These are phyloP conservation scores for Schwanniomyces vanrijiae DNA, from an alignment of 805 yeast genomes.

Conservation along the genomic window DNA sequence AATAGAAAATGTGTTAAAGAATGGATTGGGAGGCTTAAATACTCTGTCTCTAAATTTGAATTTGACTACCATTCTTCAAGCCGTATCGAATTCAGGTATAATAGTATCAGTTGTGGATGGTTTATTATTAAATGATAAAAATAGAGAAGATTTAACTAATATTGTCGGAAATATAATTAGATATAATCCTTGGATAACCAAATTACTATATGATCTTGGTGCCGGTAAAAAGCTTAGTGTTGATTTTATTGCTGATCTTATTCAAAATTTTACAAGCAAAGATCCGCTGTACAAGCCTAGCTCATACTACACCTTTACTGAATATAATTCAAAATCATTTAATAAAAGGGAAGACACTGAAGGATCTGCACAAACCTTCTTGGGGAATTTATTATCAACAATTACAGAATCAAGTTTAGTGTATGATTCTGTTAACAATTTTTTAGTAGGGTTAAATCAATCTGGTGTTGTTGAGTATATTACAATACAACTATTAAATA, in stretches of 20 bases:
- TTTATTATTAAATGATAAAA: slow-evolving; percentile 29
- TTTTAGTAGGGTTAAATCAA: slow-evolving; percentile 30
- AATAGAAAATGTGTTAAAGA: slow-evolving; percentile 12
- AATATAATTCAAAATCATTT: slow-evolving; percentile 1
- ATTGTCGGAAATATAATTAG: slow-evolving; percentile 25
- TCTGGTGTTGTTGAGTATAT: slow-evolving; percentile 30
- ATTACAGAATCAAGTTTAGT: slow-evolving; percentile 21
- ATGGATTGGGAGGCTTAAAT: slow-evolving; percentile 9
- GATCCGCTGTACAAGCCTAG: slow-evolving; percentile 15
- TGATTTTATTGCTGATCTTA: slow-evolving; percentile 27
- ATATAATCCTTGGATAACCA: slow-evolving; percentile 28
- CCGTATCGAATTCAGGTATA: slow-evolving; percentile 26
- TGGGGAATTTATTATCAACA: slow-evolving; percentile 28
- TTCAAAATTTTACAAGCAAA: slow-evolving; percentile 28
- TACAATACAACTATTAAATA: slow-evolving; percentile 23
- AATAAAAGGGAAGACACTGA: slow-evolving; percentile 8
- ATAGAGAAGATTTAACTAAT: slow-evolving; percentile 24
- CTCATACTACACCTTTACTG: slow-evolving; percentile 8
- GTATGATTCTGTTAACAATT: slow-evolving; percentile 17
- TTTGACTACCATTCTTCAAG: slow-evolving; percentile 17
- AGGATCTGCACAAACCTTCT: slow-evolving; percentile 33
- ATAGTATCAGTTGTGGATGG: slow-evolving; percentile 21
- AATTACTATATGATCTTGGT: slow-evolving; percentile 32
- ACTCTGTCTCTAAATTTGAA: slow-evolving; percentile 16
- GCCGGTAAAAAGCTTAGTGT: slow-evolving; percentile 29